A percentile compares a stretch with the other conserved stretches of the same genome.
These are phyloP conservation scores for Fusarium bulbicola DNA, from an alignment of 2,329 filamentous ascomycete species.

Conservation along the genomic window DNA sequence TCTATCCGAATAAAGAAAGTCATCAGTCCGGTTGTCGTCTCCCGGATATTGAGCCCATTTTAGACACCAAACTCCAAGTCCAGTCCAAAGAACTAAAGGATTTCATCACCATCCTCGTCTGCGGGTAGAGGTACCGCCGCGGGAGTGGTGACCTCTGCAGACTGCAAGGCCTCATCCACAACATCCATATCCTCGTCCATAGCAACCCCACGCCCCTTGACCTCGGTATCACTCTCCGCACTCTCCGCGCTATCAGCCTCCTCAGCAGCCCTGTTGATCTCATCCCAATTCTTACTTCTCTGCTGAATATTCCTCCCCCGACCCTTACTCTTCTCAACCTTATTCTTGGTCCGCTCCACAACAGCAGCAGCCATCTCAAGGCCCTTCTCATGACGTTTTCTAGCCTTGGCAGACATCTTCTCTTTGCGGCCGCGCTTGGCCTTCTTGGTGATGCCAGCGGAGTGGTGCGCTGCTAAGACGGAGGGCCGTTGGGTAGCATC, in stretches of 20 bases:
- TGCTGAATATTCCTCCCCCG: slow-evolving; percentile 58
- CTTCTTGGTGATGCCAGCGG: slow-evolving; percentile 75
- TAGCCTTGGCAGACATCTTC: slow-evolving; percentile 64
- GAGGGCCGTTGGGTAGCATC: slow-evolving; percentile 61
- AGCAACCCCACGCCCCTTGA: slow-evolving; percentile 41
- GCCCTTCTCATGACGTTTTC: slow-evolving; percentile 64
- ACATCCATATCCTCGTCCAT: slow-evolving; percentile 51
- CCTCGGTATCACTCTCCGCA: slow-evolving; percentile 2
- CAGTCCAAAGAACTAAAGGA: slow-evolving; percentile 39
- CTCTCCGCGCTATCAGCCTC: background rate
- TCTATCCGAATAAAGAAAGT: slow-evolving; percentile 31
- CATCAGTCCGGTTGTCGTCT: slow-evolving; percentile 25
- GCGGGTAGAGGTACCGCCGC: slow-evolving; percentile 18
- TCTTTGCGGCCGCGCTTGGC: slow-evolving; percentile 64
- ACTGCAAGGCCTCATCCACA: background rate
- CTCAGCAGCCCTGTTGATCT: slow-evolving; percentile 58
- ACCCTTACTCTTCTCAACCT: slow-evolving; percentile 64
- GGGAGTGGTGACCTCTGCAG: background rate
- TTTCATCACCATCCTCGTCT: slow-evolving; percentile 48
- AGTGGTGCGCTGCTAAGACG: slow-evolving; percentile 74
- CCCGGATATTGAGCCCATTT: slow-evolving; percentile 35
- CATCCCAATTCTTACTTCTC: slow-evolving; percentile 65
- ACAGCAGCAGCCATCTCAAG: slow-evolving; percentile 68
- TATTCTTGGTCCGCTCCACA: slow-evolving; percentile 65
- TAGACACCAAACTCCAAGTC: slow-evolving; percentile 42